Conservation (phyloP, 768 basidiomycete species). For the Trametes villosa region DNA sequence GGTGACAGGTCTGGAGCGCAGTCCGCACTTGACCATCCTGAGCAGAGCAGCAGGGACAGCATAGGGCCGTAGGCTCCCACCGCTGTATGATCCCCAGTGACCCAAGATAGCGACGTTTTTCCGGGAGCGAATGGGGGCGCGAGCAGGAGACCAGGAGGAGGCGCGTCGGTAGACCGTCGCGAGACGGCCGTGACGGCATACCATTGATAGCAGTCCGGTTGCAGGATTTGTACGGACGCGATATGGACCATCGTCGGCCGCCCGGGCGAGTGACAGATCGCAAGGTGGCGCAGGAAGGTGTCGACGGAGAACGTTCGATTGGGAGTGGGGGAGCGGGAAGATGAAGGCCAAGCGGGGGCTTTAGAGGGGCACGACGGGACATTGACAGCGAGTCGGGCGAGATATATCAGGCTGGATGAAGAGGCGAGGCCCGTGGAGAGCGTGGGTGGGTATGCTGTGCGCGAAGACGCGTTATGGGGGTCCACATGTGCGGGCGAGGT, state of each 20-base stretch:
- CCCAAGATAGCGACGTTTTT: slow-evolving; percentile 20
- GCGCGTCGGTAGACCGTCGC: not conserved
- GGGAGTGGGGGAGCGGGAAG: slow-evolving; percentile 6
- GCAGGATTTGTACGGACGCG: not conserved
- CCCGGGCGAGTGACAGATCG: slow-evolving; percentile 1
- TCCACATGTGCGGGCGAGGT: slow-evolving; percentile 13
- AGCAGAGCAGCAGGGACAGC: slow-evolving; percentile 16
- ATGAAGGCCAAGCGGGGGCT: slow-evolving; percentile 5
- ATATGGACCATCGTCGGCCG: not conserved
- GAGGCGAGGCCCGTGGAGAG: not conserved
- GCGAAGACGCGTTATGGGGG: slow-evolving; percentile 14
- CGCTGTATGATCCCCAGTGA: slow-evolving; percentile 5
- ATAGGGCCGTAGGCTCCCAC: slow-evolving; percentile 17
- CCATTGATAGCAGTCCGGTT: not conserved
- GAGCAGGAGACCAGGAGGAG: not conserved
- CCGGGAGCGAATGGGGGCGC: slow-evolving; percentile 17
- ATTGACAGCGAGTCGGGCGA: slow-evolving; percentile 7
- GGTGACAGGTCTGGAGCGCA: slow-evolving; percentile 23
- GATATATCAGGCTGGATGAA: slow-evolving; percentile 9
- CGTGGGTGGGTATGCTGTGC: slow-evolving; percentile 19
- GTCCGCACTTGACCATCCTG: slow-evolving; percentile 18
- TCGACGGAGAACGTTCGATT: slow-evolving; percentile 8
- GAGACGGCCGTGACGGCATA: slow-evolving; percentile 12
- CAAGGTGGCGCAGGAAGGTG: slow-evolving; percentile 13
- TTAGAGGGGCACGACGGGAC: slow-evolving; percentile 4